Percentiles rank a stretch among this genome's conserved stretches.
Conservation (phyloP, 2,329 filamentous ascomycete genomes). For the Cercospora citrullina region DNA sequence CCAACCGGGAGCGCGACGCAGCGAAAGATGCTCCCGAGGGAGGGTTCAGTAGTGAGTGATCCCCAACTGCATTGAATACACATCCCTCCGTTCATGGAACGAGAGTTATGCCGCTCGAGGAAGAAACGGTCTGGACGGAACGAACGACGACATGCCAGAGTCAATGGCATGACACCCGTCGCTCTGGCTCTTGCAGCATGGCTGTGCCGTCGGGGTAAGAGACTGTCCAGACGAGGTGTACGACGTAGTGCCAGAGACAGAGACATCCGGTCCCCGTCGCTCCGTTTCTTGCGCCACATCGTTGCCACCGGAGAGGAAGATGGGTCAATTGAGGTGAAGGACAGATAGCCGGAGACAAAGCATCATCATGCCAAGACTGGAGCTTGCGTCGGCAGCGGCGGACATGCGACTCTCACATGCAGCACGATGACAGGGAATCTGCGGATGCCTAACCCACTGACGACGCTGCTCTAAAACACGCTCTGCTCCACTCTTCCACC, state of each 20-base stretch:
- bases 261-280: neutral
- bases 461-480: conserved; percentile 8
- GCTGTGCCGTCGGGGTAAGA: neutral
- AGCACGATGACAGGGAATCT: conserved; percentile 8
- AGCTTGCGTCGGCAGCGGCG: conserved; percentile 10
- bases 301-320: neutral
- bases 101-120: neutral
- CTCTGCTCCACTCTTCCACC: neutral
- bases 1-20: neutral
- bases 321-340: neutral
- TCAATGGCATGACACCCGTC: neutral
- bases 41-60: neutral
- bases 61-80: neutral
- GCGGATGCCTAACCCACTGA: conserved; percentile 21
- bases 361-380: conserved; percentile 9
- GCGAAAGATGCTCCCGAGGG: neutral
- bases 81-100: neutral
- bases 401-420: conserved; percentile 9
- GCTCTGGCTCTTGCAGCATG: neutral
- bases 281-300: neutral
- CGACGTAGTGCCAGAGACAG: neutral
- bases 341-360: neutral
- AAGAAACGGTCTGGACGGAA: neutral
- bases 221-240: neutral
- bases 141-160: neutral